Conservation (phyloP, 2,329 filamentous ascomycete species). For the Ceratocystis colombiana region DNA sequence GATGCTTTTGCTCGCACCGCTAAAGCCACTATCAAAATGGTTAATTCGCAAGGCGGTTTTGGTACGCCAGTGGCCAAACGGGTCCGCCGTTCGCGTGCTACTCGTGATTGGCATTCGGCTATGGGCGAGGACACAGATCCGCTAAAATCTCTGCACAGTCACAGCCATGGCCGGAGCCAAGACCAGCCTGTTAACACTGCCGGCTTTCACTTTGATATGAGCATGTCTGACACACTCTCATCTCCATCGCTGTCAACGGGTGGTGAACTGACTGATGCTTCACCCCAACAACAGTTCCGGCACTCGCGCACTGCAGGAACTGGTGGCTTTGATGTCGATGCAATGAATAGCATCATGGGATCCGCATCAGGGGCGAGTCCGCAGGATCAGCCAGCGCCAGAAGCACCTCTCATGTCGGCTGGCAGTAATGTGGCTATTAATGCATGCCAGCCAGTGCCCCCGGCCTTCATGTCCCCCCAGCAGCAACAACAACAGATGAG, state of each 20-base stretch:
- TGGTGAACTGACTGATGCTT: slow-evolving; percentile 36
- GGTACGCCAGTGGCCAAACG: slow-evolving; percentile 38
- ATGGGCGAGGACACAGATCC: slow-evolving; percentile 28
- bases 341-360: neutral
- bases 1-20: slow-evolving; percentile 93
- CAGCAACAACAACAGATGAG: slow-evolving; percentile 9
- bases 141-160: slow-evolving; percentile 25
- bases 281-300: slow-evolving; percentile 29
- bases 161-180: neutral
- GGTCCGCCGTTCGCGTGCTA: slow-evolving; percentile 28
- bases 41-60: slow-evolving; percentile 75
- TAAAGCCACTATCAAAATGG: slow-evolving; percentile 93
- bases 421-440: neutral
- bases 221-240: slow-evolving; percentile 36
- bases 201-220: slow-evolving; percentile 32
- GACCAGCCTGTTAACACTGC: too few species aligned
- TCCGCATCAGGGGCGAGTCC: neutral
- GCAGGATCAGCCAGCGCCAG: neutral
- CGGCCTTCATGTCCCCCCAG: neutral
- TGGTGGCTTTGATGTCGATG: slow-evolving; percentile 13
- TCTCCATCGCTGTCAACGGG: slow-evolving; percentile 35
- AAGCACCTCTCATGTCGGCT: neutral
- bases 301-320: slow-evolving; percentile 26
- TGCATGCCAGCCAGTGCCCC: neutral
- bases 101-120: slow-evolving; percentile 31